A percentile compares a stretch with the other conserved stretches of the same genome.
These are phyloP conservation scores for Chlamydomonas applanata DNA, from an alignment of 139 green algal species.

Conservation along the genomic window DNA sequence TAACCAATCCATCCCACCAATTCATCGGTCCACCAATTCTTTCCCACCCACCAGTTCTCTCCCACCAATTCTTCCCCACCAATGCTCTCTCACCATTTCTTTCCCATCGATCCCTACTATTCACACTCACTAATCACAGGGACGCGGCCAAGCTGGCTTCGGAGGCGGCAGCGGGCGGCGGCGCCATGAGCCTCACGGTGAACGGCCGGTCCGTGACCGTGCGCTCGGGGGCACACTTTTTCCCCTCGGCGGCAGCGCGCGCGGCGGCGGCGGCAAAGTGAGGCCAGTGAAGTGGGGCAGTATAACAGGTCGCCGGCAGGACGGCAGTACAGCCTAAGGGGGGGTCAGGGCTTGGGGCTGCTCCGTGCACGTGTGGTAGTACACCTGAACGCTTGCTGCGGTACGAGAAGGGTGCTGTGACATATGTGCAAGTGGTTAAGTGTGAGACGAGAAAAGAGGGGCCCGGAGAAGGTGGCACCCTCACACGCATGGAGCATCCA, in stretches of 20 bases:
- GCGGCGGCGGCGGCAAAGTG: neutral
- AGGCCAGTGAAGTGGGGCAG: no score
- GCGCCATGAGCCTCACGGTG: constrained; percentile 2
- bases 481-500: no score
- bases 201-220: constrained; percentile 14
- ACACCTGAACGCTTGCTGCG: no score
- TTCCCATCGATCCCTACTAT: neutral
- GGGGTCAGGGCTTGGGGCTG: no score
- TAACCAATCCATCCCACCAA: neutral
- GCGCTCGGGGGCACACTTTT: constrained; percentile 19
- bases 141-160: constrained; percentile 17
- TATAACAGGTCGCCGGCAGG: no score
- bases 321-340: no score
- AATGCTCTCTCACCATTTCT: neutral
- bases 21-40: neutral
- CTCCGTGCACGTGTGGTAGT: no score
- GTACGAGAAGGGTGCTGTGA: no score
- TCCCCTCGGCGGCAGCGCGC: constrained; percentile 12
- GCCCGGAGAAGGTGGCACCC: no score
- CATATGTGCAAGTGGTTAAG: no score
- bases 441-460: no score
- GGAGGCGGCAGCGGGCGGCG: constrained; percentile 8
- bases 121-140: neutral
- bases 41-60: neutral
- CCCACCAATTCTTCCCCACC: neutral